These are phyloP conservation scores for Arthrobotrys megalospora DNA, from an alignment of 2,329 filamentous ascomycete genomes.

Conservation along the genomic window DNA sequence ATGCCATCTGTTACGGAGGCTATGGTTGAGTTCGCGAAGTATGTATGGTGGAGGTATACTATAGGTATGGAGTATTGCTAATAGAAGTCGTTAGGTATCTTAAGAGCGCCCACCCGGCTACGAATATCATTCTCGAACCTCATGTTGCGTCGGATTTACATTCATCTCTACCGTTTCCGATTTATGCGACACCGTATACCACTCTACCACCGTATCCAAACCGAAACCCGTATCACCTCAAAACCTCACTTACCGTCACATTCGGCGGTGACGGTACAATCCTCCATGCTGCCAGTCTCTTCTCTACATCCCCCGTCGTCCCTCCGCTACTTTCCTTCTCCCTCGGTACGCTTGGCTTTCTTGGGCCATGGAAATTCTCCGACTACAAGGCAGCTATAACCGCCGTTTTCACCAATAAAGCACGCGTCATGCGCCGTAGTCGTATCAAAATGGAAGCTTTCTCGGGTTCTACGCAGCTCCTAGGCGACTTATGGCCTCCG, in stretches of 20 bases:
- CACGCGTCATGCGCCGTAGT: slow-evolving; percentile 86
- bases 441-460: slow-evolving; percentile 85
- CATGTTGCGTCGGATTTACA: slow-evolving; percentile 81
- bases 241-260: slow-evolving; percentile 89
- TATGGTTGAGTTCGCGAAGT: slow-evolving; percentile 74
- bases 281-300: slow-evolving; percentile 85
- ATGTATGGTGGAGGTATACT: slow-evolving; percentile 45
- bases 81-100: slow-evolving; percentile 22
- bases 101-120: slow-evolving; percentile 72
- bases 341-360: slow-evolving; percentile 94
- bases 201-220: slow-evolving; percentile 66
- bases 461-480: slow-evolving; percentile 70
- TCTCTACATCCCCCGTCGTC: slow-evolving; percentile 83
- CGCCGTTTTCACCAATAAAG: slow-evolving; percentile 68
- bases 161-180: slow-evolving; percentile 78
- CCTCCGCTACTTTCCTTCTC: slow-evolving; percentile 95
- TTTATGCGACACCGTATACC: slow-evolving; percentile 72
- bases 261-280: slow-evolving; percentile 95
- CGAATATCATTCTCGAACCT: slow-evolving; percentile 87
- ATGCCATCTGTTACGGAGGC: slow-evolving; percentile 65
- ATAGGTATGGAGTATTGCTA: neutral
- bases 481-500: slow-evolving; percentile 60
- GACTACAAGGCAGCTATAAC: slow-evolving; percentile 91
- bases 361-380: slow-evolving; percentile 95
- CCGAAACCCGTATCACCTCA: slow-evolving; percentile 76